Evolutionary conservation across 2,329 filamentous ascomycete species (phyloP), one percentile per base, ranked within the genome.

Genomic region (Sclerotiophoma versabilis): DNA sequence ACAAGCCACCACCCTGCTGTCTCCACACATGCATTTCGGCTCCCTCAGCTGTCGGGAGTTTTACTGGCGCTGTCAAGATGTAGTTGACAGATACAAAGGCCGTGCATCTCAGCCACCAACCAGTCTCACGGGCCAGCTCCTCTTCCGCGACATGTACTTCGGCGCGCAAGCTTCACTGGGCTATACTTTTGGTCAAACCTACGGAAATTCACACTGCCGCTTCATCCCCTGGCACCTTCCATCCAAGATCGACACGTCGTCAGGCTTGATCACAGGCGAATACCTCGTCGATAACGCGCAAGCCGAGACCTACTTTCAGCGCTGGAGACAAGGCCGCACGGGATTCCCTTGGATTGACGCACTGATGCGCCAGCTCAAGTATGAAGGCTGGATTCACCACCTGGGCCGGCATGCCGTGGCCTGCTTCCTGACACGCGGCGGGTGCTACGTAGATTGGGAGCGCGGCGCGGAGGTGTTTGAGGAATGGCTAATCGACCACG

Each of bases 61-160:
- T 72, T 93, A 90, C 75, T 91, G 89, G 85, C 81, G 84, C 20
- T 85, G 86, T 0, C 82, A 87, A 66, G 85, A 87, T 22, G 80
- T 88, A 1, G 80, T 90, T 2, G 76, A 83, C 4, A 76, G 77
- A 10, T 85, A 84, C 63, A 82, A 83, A 27, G 83, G 83, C 2
- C 87, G 79, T 22, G 75, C 77, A 2, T 81, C 81, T 0, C 62
- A 76, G 2, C 85, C 87, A 0, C 90, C 90, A 0, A 85, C 84
- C n/a, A 89, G 85, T 57, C 73, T 93, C 14, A 86, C 83, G 0
- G 90, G 90, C 2, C 90, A 93, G 63, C 75, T 93, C 1, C 78
- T 92, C 10, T 93, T 93, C 71, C 82, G 90, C 14, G 90, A 93
- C 69, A 93, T 93, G 90, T 93, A 92, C 73, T 92, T 93, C 63